Percentiles rank a stretch among this genome's conserved stretches.
Conservation (phyloP, 257 asterid genomes). For the Ocimum tenuiflorum region DNA sequence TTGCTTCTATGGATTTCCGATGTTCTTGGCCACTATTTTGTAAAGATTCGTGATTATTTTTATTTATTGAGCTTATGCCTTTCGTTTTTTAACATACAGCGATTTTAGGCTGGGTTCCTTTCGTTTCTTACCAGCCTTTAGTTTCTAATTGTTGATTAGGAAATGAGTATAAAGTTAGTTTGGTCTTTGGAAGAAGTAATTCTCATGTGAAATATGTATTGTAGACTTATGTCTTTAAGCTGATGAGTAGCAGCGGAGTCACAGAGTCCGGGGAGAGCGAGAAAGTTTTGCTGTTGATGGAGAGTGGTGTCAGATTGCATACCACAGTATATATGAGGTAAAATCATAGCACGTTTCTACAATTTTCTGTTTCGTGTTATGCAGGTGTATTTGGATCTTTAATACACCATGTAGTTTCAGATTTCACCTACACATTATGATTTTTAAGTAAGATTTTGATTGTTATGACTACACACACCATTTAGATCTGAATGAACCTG, state of each 20-base stretch:
- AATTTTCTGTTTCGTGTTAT: background rate
- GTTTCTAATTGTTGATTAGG: background rate
- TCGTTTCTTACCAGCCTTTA: too few species aligned
- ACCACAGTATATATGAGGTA: conserved; percentile 91
- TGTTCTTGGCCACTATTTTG: background rate
- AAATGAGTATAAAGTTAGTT: background rate
- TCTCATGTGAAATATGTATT: conserved; percentile 2
- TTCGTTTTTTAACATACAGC: background rate
- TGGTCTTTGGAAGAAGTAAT: background rate
- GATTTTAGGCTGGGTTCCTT: background rate
- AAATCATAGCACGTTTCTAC: conserved; percentile 1
- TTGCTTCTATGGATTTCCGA: background rate
- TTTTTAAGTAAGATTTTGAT: background rate
- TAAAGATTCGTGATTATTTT: conserved; percentile 4
- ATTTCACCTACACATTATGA: background rate
- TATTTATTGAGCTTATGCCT: background rate
- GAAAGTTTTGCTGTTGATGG: conserved; percentile 89
- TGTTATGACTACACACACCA: background rate
- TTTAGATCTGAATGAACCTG: conserved; percentile 5
- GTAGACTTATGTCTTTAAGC: conserved; percentile 94
- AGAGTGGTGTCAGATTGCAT: conserved; percentile 91
- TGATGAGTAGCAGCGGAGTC: conserved; percentile 92
- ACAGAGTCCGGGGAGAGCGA: conserved; percentile 98
- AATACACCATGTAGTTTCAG: background rate
- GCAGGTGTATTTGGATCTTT: background rate